Conservation (phyloP, 306 rosid species). For the Alnus glutinosa region DNA sequence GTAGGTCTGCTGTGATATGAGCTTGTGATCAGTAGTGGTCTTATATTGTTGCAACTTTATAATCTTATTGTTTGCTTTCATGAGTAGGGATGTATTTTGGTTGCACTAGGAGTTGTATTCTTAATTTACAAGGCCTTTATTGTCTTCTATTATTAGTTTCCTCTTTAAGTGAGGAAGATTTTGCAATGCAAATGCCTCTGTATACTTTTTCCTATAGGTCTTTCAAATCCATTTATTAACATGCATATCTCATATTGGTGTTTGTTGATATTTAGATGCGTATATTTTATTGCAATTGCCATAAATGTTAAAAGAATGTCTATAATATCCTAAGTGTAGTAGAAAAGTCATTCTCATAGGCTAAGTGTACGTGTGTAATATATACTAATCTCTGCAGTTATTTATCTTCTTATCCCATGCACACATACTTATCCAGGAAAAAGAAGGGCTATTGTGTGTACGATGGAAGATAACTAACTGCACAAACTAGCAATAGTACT, state of each 20-base stretch:
- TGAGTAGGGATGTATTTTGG: not conserved
- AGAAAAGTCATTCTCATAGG: not conserved
- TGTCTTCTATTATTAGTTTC: not conserved
- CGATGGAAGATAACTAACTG: slow-evolving; percentile 8
- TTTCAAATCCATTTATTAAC: not conserved
- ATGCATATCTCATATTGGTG: not conserved
- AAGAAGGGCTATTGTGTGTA: not conserved
- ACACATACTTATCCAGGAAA: not conserved
- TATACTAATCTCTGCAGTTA: not conserved
- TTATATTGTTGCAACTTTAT: not conserved
- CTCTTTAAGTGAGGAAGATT: not conserved
- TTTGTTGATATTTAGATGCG: not conserved
- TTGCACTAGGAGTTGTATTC: no score
- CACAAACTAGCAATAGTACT: slow-evolving; percentile 16
- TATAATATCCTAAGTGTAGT: not conserved
- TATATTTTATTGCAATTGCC: not conserved
- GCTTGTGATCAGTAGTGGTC: slow-evolving; percentile 4
- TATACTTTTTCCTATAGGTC: not conserved
- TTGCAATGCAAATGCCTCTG: not conserved
- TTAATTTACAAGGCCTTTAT: not conserved
- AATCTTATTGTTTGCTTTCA: not conserved
- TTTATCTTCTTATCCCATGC: not conserved
- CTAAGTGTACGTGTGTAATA: not conserved
- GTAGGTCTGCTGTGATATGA: not conserved
- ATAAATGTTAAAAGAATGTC: not conserved